phyloP scores from a whole-genome alignment of 1,284 basidiomycete species.

The Tausonia pullulans region DNA sequence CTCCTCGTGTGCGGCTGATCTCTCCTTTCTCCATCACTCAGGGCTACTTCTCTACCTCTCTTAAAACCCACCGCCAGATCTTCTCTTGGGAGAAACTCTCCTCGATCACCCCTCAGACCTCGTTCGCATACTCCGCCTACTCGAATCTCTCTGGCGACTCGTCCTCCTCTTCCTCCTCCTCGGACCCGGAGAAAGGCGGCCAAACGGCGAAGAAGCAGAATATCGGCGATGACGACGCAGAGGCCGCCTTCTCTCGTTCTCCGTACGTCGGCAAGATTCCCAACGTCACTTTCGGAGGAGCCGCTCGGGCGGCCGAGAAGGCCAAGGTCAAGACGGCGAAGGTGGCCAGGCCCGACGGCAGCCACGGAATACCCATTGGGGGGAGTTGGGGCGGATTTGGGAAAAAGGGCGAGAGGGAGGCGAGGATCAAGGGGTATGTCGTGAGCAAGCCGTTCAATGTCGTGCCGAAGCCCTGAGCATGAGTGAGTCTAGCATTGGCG shows the following conservation, averaged over 20 bases:
- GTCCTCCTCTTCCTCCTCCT: background rate
- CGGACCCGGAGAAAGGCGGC: background rate
- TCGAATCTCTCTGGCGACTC: background rate
- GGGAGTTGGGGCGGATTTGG: constrained; percentile 11
- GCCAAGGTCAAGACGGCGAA: background rate
- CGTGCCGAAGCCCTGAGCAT: constrained; percentile 1
- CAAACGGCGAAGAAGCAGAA: background rate
- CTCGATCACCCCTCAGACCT: constrained; percentile 6
- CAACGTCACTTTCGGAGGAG: constrained; percentile 8
- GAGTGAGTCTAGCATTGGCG: background rate
- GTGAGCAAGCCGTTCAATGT: constrained; percentile 9
- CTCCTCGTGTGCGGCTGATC: too few relatives aligned
- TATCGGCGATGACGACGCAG: background rate
- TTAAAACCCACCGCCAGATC: constrained; percentile 28
- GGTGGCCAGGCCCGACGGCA: background rate
- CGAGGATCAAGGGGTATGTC: constrained; percentile 15
- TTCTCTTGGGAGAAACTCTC: constrained; percentile 35
- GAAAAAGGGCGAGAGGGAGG: constrained; percentile 8
- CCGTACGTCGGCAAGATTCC: constrained; percentile 10
- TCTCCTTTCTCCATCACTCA: constrained; percentile 2
- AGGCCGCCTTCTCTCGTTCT: background rate
- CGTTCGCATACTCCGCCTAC: constrained; percentile 4
- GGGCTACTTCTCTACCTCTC: constrained; percentile 29
- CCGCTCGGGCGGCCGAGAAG: background rate
- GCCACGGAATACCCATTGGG: background rate